phyloP scores from a whole-genome alignment of 352 stramenopile genomes.

The Discostella stelligera region DNA sequence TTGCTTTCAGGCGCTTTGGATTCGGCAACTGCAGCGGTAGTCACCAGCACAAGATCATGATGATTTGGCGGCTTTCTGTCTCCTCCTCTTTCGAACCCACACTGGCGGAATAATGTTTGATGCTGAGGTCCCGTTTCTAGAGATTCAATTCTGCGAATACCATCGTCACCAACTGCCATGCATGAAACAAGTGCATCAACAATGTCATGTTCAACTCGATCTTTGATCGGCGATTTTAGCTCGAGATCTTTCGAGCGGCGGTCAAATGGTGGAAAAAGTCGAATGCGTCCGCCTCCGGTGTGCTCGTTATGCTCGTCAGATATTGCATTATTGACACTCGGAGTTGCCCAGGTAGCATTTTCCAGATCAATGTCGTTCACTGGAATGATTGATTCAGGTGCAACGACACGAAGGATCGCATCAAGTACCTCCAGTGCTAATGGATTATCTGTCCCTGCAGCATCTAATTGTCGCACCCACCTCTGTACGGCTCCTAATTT shows the following conservation, averaged over 20 bases:
- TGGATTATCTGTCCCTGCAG: constrained; percentile 30
- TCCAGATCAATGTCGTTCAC: constrained; percentile 16
- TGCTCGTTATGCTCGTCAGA: not conserved
- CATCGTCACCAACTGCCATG: constrained; percentile 27
- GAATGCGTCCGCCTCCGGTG: constrained; percentile 9
- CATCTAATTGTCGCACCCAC: constrained; percentile 43
- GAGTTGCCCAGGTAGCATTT: constrained; percentile 22
- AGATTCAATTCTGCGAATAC: constrained; percentile 11
- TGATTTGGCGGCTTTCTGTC: constrained; percentile 43
- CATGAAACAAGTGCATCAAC: constrained; percentile 28
- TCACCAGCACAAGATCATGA: constrained; percentile 35
- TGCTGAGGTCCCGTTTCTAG: not conserved
- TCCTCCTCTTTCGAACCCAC: constrained; percentile 25
- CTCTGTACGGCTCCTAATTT: constrained; percentile 43
- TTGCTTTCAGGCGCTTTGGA: not conserved
- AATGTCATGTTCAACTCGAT: constrained; percentile 4
- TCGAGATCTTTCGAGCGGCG: not conserved
- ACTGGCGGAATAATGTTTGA: constrained; percentile 24
- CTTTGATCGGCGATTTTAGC: not conserved
- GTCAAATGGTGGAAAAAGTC: constrained; percentile 25
- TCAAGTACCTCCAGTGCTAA: constrained; percentile 34
- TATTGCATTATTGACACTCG: constrained; percentile 9
- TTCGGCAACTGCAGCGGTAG: constrained; percentile 19
- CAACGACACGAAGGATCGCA: constrained; percentile 44
- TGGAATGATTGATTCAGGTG: constrained; percentile 23